Evolutionary conservation across 257 asterid genomes (phyloP).

Genomic region (Verbena officinalis): DNA sequence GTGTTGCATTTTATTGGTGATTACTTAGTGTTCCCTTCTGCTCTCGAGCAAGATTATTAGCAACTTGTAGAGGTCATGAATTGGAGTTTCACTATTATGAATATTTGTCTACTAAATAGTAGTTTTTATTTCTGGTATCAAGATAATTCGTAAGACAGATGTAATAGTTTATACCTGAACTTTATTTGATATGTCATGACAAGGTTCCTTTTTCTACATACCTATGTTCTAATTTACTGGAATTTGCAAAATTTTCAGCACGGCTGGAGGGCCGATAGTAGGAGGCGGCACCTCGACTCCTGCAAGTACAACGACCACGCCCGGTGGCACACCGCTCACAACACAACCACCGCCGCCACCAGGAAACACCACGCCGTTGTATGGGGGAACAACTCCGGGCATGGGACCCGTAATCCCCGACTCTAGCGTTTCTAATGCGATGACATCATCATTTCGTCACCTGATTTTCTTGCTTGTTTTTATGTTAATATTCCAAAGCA

Average conservation of each 20-base stretch:
- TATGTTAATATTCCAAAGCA: constrained; percentile 18
- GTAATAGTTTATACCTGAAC: too few relatives aligned
- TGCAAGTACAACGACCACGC: constrained; percentile 32
- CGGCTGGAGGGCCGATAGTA: constrained; percentile 52
- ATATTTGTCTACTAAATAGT: too few relatives aligned
- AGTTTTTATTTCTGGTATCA: too few relatives aligned
- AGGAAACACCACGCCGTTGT: constrained; percentile 35
- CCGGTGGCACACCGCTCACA: constrained; percentile 31
- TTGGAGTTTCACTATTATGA: too few relatives aligned
- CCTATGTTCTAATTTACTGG: neutral
- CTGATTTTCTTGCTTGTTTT: constrained; percentile 34
- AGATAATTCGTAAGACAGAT: too few relatives aligned
- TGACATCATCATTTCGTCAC: constrained; percentile 14
- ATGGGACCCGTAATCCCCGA: constrained; percentile 36
- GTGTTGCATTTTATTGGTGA: too few relatives aligned
- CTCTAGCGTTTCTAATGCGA: constrained; percentile 34
- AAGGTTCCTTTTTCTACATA: too few relatives aligned
- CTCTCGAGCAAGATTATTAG: too few relatives aligned
- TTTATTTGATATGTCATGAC: too few relatives aligned
- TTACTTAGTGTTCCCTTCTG: too few relatives aligned
- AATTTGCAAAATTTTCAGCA: constrained; percentile 38
- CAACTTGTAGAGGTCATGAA: too few relatives aligned
- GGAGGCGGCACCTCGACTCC: constrained; percentile 28
- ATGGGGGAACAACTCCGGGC: constrained; percentile 46
- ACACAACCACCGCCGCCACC: constrained; percentile 49